Evolutionary conservation across 2,329 filamentous ascomycete genomes (phyloP), one percentile per base, ranked within the genome.

Genomic region (Fusarium incarnatum): DNA sequence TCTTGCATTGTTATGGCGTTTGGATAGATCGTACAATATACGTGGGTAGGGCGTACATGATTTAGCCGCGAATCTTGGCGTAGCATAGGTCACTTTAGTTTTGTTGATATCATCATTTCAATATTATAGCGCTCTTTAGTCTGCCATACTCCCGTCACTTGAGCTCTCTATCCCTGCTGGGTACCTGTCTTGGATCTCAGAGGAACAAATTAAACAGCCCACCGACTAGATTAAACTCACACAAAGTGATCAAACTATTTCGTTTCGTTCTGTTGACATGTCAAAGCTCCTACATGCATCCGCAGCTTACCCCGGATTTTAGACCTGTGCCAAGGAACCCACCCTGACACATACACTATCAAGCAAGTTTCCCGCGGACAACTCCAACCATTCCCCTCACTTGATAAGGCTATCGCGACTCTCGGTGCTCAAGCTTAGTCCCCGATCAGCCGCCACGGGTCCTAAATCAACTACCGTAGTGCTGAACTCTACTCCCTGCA

Each of bases 381-480:
- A 62, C 49, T 44, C 12, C 32, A 18, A 46, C 8, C 1, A 27
- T 52, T 20, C 46, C 53, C 59, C 60, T 56, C 48, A n/a, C 11
- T 49, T 64, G 68, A 68, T 68, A 64, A 56, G 46, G 48, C n/a
- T 54, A 58, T 46, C 61, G 30, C 42, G n/a, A 22, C 18, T 46
- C 13, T 63, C 71, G 71, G 71, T 28, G 16, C n/a, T 49, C 44
- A 47, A 45, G 62, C 67, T 68, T 63, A 22, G 47, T 27, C 52
- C 12, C 68, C 70, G 65, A 57, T 44, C 48, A 46, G 23, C 46
- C 25, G 13, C 30, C 47, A 16, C 64, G 63, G 72, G 59, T 41
- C 56, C 52, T 49, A 74, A 55, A 74, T 60, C 67, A 72, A 72
- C 27, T n/a, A 20, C 72, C 72, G 70, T 73, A 56, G 42, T 42